phyloP scores from a whole-genome alignment of 257 asterid species.

The Plantago major region DNA sequence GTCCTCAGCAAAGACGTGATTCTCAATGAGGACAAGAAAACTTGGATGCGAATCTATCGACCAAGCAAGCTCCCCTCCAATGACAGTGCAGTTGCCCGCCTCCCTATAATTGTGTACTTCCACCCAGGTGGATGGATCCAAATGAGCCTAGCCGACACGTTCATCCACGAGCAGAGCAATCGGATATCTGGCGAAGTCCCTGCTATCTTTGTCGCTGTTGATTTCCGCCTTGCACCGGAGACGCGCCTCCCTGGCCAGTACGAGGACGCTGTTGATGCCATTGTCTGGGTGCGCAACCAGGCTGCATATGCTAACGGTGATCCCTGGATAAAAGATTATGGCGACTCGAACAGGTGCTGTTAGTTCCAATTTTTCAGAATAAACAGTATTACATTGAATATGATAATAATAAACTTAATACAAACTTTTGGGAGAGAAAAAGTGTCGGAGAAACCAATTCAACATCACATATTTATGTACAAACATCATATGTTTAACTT shows the following conservation, averaged over 20 bases:
- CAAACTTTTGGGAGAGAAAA: too few relatives aligned
- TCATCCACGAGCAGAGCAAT: slow-evolving; percentile 54
- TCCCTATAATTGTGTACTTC: slow-evolving; percentile 67
- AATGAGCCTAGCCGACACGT: slow-evolving; percentile 30
- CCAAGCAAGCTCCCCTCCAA: slow-evolving; percentile 54
- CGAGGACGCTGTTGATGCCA: slow-evolving; percentile 69
- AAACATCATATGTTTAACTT: too few relatives aligned
- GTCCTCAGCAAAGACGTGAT: slow-evolving; percentile 76
- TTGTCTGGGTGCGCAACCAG: slow-evolving; percentile 61
- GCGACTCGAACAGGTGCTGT: slow-evolving; percentile 54
- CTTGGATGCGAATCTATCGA: slow-evolving; percentile 76
- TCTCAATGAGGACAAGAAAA: slow-evolving; percentile 47
- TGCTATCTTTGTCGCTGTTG: slow-evolving; percentile 59
- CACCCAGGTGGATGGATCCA: slow-evolving; percentile 72
- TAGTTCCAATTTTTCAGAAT: not conserved
- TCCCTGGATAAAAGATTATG: slow-evolving; percentile 60
- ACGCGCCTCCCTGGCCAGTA: slow-evolving; percentile 77
- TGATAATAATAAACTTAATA: too few relatives aligned
- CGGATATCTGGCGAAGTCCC: slow-evolving; percentile 43
- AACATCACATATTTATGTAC: too few relatives aligned
- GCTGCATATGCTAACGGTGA: slow-evolving; percentile 36
- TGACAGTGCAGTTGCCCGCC: slow-evolving; percentile 44
- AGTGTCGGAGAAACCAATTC: too few relatives aligned
- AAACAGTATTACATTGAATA: too few relatives aligned
- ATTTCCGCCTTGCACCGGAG: slow-evolving; percentile 83